Evolutionary conservation across 1,139 yeast genomes (phyloP), one percentile per base, ranked within the genome.

Genomic region (Zygosaccharomyces pseudobailii): DNA sequence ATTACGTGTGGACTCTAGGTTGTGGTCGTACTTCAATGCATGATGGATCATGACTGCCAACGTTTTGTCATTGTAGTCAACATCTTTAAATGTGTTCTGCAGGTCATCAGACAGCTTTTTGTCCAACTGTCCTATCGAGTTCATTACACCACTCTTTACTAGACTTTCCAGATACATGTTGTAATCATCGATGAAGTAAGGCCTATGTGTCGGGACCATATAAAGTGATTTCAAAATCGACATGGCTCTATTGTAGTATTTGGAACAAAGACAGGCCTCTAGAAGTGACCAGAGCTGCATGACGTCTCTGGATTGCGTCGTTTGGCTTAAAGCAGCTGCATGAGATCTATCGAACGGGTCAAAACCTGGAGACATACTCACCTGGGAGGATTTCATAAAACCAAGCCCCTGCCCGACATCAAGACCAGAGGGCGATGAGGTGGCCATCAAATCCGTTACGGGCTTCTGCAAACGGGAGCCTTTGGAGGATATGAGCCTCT

Each of bases 201-300:
- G 60, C 35, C 62, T 43, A 48, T 62, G 56, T 30, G 62, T 57
- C 20, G 74, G 68, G 34, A 75, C 69, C 37, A 75, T 78, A 54
- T 76, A 74, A 42, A 79, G 71, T 2, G 87, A 82, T 37, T 71
- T 68, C 40, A 89, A 68, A 23, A 88, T 81, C 28, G 81, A 71
- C 55, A 79, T 81, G 0, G 96, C 96, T 56, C 97, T 73, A 30
- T 75, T 78, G 56, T 78, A 79, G 61, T 87, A 86, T 46, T 76
- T 77, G 30, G 87, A 76, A 40, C 80, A 77, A 34, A 90, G 64
- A 55, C 94, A 84, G 0, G 95, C 95, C 59, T 88, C 96, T 35
- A 88, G 71, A 31, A 89, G 68, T 1, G 92, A 78, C 79, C 88
- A 87, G 17, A 86, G 71, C 59, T 85, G 87, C 45, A 76, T 71